Base-by-base conservation (phyloP, 2,329 filamentous ascomycete genomes). In the Botryosphaeria dothidea region DNA sequence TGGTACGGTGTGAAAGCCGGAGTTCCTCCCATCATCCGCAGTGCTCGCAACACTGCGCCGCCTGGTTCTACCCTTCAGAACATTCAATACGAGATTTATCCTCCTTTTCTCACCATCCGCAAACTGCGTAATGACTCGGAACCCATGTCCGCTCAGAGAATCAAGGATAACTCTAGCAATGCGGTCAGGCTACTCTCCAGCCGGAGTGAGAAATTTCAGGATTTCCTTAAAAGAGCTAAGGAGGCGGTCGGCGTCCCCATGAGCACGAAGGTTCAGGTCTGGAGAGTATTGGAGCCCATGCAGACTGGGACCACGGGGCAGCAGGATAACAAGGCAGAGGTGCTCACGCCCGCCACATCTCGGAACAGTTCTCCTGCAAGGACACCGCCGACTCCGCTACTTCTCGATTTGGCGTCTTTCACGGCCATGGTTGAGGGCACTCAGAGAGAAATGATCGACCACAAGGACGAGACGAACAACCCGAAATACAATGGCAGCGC, bases 71-170 rank as follows among this genome's bases (percentile, higher is more conserved):
- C 52, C 19, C 73, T 79, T n/a, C 78, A 79, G 17, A 92, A 96
- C 68, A 80, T 97, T 52, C 82, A 90, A 71, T 96, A 90, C 75
- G 95, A 98, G 78, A 83, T 92, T 45, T 88, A 93, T 71, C 95
- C 93, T 4, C 92, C 92, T 0, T 84, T 97, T 48, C 92, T 97
- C 75, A 92, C 89, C 1, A 83, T 98, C 66, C 88, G 96, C 73
- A 92, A 94, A 69, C 82, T 98, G 1, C 89, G 88, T 75, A 83
- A 83, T 69, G 75, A 78, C 8, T 86, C 86, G 2, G 80, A 84
- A 19, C 79, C 83, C 68, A 84, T 61, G 27, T 65, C 86, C 1
- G 81, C 86, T 41, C 85, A 89, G 71, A 79, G 83, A 1, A 78
- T 90, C 64, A 88, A 89, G 71, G 85, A 88, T 11, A 85, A 80